phyloP scores from a whole-genome alignment of 176 grass and related monocot genomes.

The Coix lacrymajobi region DNA sequence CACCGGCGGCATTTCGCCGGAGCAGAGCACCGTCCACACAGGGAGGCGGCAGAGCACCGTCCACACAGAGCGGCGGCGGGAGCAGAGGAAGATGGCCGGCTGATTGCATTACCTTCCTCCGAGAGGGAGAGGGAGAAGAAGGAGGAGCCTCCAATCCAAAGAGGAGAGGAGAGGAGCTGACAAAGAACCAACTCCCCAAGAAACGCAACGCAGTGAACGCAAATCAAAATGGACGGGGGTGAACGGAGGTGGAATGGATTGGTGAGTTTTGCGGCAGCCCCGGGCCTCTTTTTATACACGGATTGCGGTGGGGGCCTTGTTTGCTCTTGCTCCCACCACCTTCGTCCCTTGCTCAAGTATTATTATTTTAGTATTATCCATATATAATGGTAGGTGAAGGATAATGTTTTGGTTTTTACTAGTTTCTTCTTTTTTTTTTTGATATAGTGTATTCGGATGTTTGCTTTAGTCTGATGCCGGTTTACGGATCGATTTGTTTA shows the following conservation, averaged over 20 bases:
- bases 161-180: neutral
- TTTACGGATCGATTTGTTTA: neutral
- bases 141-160: neutral
- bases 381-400: conserved; percentile 2
- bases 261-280: conserved; percentile 21
- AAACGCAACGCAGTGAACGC: conserved; percentile 26
- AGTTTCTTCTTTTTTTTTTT: neutral
- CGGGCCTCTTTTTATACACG: conserved; percentile 35
- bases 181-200: neutral
- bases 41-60: neutral
- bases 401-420: neutral
- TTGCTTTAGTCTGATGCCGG: neutral
- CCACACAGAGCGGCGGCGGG: neutral
- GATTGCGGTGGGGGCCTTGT: neutral
- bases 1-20: neutral
- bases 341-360: neutral
- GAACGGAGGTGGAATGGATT: conserved; percentile 38
- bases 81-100: neutral
- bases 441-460: neutral
- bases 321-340: neutral
- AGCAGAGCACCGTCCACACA: neutral
- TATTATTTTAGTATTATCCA: neutral
- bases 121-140: neutral
- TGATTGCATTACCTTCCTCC: conserved; percentile 22
- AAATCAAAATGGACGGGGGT: conserved; percentile 32